These are phyloP conservation scores for Fraxinus americana DNA, from an alignment of 257 asterid species.

Conservation along the genomic window DNA sequence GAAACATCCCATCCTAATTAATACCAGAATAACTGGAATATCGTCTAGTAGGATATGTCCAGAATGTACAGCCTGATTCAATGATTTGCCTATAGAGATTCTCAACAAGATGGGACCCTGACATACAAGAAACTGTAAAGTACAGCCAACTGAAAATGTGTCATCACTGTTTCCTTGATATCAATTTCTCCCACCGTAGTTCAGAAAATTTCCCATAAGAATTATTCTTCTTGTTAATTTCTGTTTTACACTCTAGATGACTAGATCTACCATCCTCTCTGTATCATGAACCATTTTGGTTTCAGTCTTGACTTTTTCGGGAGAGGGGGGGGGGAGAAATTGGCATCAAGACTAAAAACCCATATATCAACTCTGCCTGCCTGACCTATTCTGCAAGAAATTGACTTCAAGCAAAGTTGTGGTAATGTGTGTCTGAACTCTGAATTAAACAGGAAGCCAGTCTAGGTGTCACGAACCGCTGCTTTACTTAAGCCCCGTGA, in stretches of 20 bases:
- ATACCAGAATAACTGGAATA: not conserved
- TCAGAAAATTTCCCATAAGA: not conserved
- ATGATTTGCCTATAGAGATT: not conserved
- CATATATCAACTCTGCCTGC: not conserved
- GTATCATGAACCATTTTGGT: not conserved
- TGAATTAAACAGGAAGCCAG: slow-evolving; percentile 2
- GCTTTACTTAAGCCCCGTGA: no score
- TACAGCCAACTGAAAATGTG: not conserved
- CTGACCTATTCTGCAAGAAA: not conserved
- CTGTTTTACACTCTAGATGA: not conserved
- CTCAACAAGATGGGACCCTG: not conserved
- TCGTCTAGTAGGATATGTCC: not conserved
- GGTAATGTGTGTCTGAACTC: not conserved
- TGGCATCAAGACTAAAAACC: not conserved
- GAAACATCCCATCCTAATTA: not conserved
- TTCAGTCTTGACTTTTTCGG: not conserved
- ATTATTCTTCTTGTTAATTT: not conserved
- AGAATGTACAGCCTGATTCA: not conserved
- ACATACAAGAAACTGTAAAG: not conserved
- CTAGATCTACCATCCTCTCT: not conserved
- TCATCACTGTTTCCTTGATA: not conserved
- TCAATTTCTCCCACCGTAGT: not conserved
- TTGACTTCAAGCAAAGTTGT: not conserved
- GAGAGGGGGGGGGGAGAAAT: no score
- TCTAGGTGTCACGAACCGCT: not conserved